Base-by-base conservation (phyloP, 1,139 yeast genomes). In the Cylindricascospora bacillispora region DNA sequence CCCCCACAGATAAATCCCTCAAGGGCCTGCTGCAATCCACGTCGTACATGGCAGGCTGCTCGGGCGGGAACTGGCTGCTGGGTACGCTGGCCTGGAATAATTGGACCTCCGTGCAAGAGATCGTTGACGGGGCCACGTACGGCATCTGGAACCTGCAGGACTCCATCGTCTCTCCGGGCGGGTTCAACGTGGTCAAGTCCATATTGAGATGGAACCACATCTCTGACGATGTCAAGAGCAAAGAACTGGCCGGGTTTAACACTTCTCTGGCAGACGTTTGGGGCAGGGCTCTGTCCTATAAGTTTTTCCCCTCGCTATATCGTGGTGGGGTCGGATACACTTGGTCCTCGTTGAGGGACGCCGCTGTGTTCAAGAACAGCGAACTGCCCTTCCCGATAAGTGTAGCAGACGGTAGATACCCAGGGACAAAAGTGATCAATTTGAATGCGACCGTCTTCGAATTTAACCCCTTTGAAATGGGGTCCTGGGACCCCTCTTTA, bases 21-120 rank as follows among this genome's bases (percentile, higher is more conserved):
- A 93, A 93, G 20, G 93, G 94, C 2, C 58, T 83, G 31, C 60
- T 80, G 29, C 83, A 85, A 44, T 60, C 78, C 2, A 52, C 89
- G 1, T 73, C 92, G 1, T 83, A 82, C 51, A 47, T 83, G 27
- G 65, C 79, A 1, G 95, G 93, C 23, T 62, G 85, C 27, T 77
- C 92, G 0, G 95, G 95, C 26, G 94, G 94, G 31, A 67, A 69
- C 41, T 83, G 95, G 95, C 62, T 83, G 31, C 72, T 82, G 9
- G 85, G 89, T 2, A 67, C 92, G 6, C 52, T 82, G 27, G 78
- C 73, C 10, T 62, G 73, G 53, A 82, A 83, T 55, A 79, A 82
- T 53, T 82, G 76, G 70, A 73, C 92, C 7, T 63, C 79, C 3
- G 73, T 83, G 15, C 71, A 72, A 42, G 69, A 63, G 2, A 69